These are phyloP conservation scores for Jatropha multifida DNA, from an alignment of 441 rosid genomes.

Conservation along the genomic window DNA sequence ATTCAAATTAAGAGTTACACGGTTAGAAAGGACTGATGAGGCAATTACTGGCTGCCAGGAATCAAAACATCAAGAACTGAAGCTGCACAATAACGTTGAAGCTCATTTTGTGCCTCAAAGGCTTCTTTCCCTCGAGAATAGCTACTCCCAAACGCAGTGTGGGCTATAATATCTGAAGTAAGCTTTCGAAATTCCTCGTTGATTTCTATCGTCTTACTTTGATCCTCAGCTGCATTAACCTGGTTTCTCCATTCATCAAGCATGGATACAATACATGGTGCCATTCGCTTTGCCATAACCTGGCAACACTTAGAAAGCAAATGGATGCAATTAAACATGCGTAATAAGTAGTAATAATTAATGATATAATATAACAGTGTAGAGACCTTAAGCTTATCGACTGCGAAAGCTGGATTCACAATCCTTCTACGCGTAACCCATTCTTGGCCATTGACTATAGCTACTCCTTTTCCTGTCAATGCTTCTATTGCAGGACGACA, in stretches of 20 bases:
- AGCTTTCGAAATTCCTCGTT: slow-evolving; percentile 33
- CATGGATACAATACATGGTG: slow-evolving; percentile 28
- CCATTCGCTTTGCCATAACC: slow-evolving; percentile 37
- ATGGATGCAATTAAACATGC: slow-evolving; percentile 28
- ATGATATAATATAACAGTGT: neutral
- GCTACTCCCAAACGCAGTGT: slow-evolving; percentile 53
- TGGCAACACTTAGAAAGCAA: slow-evolving; percentile 21
- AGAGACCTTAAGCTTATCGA: slow-evolving; percentile 45
- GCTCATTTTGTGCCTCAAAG: slow-evolving; percentile 35
- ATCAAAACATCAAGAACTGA: slow-evolving; percentile 26
- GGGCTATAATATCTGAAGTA: slow-evolving; percentile 44
- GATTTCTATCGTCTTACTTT: slow-evolving; percentile 19
- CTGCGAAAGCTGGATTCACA: slow-evolving; percentile 48
- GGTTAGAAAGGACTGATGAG: neutral
- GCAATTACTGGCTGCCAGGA: slow-evolving; percentile 51
- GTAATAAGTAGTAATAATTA: neutral
- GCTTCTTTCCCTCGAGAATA: slow-evolving; percentile 32
- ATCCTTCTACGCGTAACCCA: slow-evolving; percentile 48
- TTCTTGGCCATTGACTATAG: slow-evolving; percentile 34
- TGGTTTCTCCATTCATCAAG: slow-evolving; percentile 40
- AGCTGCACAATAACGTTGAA: slow-evolving; percentile 26
- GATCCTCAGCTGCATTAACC: slow-evolving; percentile 6
- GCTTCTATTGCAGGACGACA: slow-evolving; percentile 12
- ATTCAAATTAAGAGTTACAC: neutral
- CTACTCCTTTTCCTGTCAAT: slow-evolving; percentile 38